These are phyloP conservation scores for Kwoniella botswanensis DNA, from an alignment of 768 basidiomycete species.

Conservation along the genomic window DNA sequence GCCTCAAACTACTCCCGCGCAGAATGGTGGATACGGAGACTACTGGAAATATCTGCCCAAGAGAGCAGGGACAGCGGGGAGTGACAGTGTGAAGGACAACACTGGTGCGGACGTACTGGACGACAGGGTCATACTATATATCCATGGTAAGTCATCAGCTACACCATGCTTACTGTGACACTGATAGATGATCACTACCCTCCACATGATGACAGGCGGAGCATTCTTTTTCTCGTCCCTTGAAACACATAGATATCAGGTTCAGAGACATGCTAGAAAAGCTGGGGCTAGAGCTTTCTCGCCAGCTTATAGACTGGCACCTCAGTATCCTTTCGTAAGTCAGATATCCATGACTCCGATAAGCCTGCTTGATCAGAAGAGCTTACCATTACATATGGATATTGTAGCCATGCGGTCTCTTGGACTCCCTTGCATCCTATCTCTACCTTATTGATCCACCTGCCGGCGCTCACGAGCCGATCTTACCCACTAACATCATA, in stretches of 20 bases:
- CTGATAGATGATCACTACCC: too few species aligned
- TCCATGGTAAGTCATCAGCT: conserved; percentile 50
- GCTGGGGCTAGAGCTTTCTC: conserved; percentile 58
- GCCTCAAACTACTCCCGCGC: neutral
- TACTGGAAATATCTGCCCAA: conserved; percentile 33
- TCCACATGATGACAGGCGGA: conserved; percentile 34
- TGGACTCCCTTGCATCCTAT: conserved; percentile 53
- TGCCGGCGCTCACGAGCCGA: conserved; percentile 44
- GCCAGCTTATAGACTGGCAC: conserved; percentile 51
- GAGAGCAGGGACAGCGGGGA: conserved; percentile 28
- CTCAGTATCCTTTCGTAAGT: conserved; percentile 57
- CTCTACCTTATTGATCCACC: conserved; percentile 56
- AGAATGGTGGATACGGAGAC: conserved; percentile 14
- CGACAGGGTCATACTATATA: conserved; percentile 56
- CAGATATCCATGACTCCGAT: neutral
- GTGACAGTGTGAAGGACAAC: conserved; percentile 45
- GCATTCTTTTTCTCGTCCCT: conserved; percentile 59
- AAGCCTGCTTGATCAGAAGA: too few species aligned
- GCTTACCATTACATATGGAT: neutral
- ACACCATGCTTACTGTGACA: too few species aligned
- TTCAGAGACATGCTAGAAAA: conserved; percentile 58
- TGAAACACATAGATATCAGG: conserved; percentile 59
- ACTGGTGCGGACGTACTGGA: conserved; percentile 41
- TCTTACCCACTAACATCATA: conserved; percentile 50
- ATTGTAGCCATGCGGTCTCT: conserved; percentile 49